These are phyloP conservation scores for Tolypocladium ovalisporum DNA, from an alignment of 2,329 filamentous ascomycete species.

Conservation along the genomic window DNA sequence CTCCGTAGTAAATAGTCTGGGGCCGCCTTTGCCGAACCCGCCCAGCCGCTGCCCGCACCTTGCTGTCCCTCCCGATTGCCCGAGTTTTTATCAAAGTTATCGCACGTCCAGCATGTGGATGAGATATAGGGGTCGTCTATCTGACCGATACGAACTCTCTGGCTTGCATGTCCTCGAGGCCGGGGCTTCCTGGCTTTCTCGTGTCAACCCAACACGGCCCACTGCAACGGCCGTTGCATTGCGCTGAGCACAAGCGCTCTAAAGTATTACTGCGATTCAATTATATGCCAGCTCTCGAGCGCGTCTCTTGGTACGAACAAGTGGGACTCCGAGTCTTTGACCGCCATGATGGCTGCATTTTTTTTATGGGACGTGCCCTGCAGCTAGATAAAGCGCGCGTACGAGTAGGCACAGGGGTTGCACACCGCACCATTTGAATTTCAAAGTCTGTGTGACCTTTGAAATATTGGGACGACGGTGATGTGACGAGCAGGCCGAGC, in stretches of 20 bases:
- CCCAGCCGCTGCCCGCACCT: not conserved
- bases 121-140: not conserved
- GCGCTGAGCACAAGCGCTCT: not conserved
- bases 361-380: constrained; percentile 18
- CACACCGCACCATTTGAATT: not conserved
- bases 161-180: not conserved
- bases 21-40: not conserved
- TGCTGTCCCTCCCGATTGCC: constrained; percentile 3
- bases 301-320: not conserved
- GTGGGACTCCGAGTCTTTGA: constrained; percentile 6
- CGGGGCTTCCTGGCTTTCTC: not conserved
- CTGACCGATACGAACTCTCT: not conserved
- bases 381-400: constrained; percentile 11
- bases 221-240: not conserved
- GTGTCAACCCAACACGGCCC: not conserved
- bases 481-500: not conserved
- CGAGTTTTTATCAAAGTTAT: constrained; percentile 10
- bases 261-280: not conserved
- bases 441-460: not conserved
- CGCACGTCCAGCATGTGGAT: not conserved
- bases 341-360: constrained; percentile 16
- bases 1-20: constrained; percentile 11
- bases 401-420: not conserved
- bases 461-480: not conserved
- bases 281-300: not conserved